Percentiles rank a stretch among this genome's conserved stretches.
Evolutionary conservation across 768 basidiomycete genomes (phyloP).

Genomic region (Pisolithus marmoratus): DNA sequence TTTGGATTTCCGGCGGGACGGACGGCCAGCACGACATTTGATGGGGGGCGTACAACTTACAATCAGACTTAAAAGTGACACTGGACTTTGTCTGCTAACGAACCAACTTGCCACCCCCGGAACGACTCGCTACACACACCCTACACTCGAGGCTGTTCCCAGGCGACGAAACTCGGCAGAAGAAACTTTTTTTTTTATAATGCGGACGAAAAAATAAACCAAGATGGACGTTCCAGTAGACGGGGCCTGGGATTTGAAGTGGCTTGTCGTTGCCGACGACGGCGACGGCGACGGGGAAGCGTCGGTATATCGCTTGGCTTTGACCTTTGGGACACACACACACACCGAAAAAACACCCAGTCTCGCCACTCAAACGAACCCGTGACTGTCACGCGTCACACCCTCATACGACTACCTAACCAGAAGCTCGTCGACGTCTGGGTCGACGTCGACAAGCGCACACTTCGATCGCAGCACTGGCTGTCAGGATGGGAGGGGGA

Average conservation of each 20-base stretch:
- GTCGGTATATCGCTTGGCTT: not conserved
- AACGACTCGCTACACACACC: slow-evolving; percentile 10
- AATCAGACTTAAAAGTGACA: slow-evolving; percentile 7
- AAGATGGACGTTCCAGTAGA: not conserved
- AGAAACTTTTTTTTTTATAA: not conserved
- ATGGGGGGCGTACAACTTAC: slow-evolving; percentile 1
- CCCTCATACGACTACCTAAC: not conserved
- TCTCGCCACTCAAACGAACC: not conserved
- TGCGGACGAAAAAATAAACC: not conserved
- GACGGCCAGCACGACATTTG: not conserved
- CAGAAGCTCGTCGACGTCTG: not conserved
- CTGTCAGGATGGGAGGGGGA: not conserved
- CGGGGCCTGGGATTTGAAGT: not conserved
- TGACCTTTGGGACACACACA: too few species aligned
- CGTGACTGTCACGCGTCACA: slow-evolving; percentile 30
- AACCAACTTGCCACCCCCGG: slow-evolving; percentile 8
- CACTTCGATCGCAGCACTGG: not conserved
- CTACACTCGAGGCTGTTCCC: slow-evolving; percentile 18
- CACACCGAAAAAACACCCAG: slow-evolving; percentile 6
- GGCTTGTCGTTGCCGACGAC: not conserved
- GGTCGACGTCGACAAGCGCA: not conserved
- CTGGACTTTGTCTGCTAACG: slow-evolving; percentile 4
- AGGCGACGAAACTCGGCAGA: slow-evolving; percentile 9
- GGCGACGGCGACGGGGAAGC: slow-evolving; percentile 1
- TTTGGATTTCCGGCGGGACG: slow-evolving; percentile 11